Evolutionary conservation across 192 early-diverging fungal genomes (phyloP).

Genomic region (Pecoramyces ruminantium): DNA sequence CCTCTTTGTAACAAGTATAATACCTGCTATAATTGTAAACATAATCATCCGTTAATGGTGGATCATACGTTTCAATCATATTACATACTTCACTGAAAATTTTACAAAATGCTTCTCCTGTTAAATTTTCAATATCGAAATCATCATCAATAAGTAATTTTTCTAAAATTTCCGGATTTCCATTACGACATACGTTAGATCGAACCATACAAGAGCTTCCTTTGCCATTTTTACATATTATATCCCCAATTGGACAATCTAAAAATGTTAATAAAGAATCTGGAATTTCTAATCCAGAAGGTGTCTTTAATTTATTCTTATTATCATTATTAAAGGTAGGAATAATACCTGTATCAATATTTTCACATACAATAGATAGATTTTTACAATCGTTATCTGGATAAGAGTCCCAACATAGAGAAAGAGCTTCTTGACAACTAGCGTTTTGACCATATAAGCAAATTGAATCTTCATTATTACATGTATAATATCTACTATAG

Average conservation of each 20-base stretch:
- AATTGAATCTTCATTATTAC: not conserved
- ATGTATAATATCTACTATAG: not conserved
- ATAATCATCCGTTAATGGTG: not conserved
- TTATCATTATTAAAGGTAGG: too few relatives aligned
- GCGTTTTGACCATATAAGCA: not conserved
- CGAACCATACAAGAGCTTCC: not conserved
- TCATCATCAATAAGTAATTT: not conserved
- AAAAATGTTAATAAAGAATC: not conserved
- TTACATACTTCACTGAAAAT: not conserved
- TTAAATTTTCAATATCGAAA: not conserved
- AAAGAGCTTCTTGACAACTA: not conserved
- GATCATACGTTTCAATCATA: not conserved
- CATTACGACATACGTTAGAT: not conserved
- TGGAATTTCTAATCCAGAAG: not conserved
- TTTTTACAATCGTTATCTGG: too few relatives aligned
- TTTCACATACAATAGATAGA: not conserved
- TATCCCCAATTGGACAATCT: not conserved
- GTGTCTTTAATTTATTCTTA: too few relatives aligned
- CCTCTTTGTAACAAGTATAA: not conserved
- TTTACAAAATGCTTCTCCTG: not conserved
- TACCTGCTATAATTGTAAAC: not conserved
- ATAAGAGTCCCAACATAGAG: not conserved
- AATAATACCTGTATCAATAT: not conserved
- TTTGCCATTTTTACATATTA: not conserved
- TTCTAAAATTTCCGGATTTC: not conserved